These are phyloP conservation scores for Kluyveromyces sp. DNA, from an alignment of 1,139 yeast species.

Conservation along the genomic window DNA sequence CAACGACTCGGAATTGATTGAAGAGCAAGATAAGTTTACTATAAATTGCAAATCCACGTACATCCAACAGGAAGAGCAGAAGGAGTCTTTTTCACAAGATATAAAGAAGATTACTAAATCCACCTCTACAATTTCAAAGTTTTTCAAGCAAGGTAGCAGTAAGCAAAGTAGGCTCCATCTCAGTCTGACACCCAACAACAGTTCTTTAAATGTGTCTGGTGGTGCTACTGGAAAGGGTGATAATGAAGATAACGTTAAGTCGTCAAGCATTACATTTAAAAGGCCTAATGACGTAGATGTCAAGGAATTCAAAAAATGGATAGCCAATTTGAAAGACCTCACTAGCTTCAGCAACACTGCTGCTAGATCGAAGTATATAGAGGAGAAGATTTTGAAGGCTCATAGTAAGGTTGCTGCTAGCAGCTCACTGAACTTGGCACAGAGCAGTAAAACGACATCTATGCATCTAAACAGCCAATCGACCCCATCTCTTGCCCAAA, in stretches of 20 bases:
- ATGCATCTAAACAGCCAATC: neutral
- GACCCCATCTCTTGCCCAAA: neutral
- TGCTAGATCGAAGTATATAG: slow-evolving; percentile 32
- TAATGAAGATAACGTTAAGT: neutral
- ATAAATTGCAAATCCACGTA: slow-evolving; percentile 21
- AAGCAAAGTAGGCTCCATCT: neutral
- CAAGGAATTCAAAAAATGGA: slow-evolving; percentile 39
- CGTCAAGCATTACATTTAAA: slow-evolving; percentile 15
- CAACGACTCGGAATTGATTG: slow-evolving; percentile 34
- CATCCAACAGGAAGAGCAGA: slow-evolving; percentile 11
- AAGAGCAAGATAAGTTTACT: slow-evolving; percentile 30
- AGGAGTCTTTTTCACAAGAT: slow-evolving; percentile 4
- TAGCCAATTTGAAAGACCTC: slow-evolving; percentile 37
- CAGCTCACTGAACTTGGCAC: slow-evolving; percentile 4
- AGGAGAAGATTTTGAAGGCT: slow-evolving; percentile 23
- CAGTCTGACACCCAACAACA: too few relatives aligned
- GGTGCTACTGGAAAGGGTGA: neutral
- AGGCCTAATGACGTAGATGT: slow-evolving; percentile 29
- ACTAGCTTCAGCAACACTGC: slow-evolving; percentile 30
- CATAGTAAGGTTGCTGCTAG: slow-evolving; percentile 8
- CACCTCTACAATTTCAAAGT: slow-evolving; percentile 7
- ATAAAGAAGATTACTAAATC: slow-evolving; percentile 9
- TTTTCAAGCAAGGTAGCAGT: slow-evolving; percentile 5
- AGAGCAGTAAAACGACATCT: neutral
- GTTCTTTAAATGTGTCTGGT: neutral